A percentile compares a stretch with the other conserved stretches of the same genome.
These are phyloP conservation scores for Calophaca sinica DNA, from an alignment of 306 rosid species.

Conservation along the genomic window DNA sequence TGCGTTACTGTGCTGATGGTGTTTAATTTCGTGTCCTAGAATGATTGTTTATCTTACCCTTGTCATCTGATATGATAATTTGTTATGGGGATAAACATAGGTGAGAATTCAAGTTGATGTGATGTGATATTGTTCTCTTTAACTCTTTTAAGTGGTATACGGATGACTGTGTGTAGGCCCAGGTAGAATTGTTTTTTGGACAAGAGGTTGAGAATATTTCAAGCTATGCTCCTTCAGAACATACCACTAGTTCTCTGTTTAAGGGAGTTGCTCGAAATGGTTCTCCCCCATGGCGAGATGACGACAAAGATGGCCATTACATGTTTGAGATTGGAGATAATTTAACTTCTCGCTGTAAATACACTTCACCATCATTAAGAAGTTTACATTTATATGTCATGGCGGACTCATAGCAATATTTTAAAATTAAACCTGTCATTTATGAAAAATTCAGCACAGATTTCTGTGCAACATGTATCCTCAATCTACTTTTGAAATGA, in stretches of 20 bases:
- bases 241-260: slow-evolving; percentile 70
- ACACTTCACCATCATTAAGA: slow-evolving; percentile 71
- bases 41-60: not conserved
- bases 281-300: slow-evolving; percentile 97
- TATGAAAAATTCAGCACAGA: not conserved
- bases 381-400: slow-evolving; percentile 37
- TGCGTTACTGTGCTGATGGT: not conserved
- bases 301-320: slow-evolving; percentile 99
- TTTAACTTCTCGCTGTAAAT: slow-evolving; percentile 99
- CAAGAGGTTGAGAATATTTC: slow-evolving; percentile 91
- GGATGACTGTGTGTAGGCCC: slow-evolving; percentile 98
- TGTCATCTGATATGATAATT: slow-evolving; percentile 9
- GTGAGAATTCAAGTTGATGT: slow-evolving; percentile 32
- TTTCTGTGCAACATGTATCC: not conserved
- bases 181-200: slow-evolving; percentile 98
- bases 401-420: not conserved
- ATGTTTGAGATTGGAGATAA: slow-evolving; percentile 96
- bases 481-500: not conserved
- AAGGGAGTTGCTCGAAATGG: slow-evolving; percentile 92
- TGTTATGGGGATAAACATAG: slow-evolving; percentile 28
- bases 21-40: not conserved
- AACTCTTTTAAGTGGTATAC: slow-evolving; percentile 62
- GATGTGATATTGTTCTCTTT: slow-evolving; percentile 33
- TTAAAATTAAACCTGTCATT: not conserved
- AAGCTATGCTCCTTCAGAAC: slow-evolving; percentile 87